These are phyloP conservation scores for Cutaneotrichosporon spelunceum DNA, from an alignment of 1,284 basidiomycete species.

Conservation along the genomic window DNA sequence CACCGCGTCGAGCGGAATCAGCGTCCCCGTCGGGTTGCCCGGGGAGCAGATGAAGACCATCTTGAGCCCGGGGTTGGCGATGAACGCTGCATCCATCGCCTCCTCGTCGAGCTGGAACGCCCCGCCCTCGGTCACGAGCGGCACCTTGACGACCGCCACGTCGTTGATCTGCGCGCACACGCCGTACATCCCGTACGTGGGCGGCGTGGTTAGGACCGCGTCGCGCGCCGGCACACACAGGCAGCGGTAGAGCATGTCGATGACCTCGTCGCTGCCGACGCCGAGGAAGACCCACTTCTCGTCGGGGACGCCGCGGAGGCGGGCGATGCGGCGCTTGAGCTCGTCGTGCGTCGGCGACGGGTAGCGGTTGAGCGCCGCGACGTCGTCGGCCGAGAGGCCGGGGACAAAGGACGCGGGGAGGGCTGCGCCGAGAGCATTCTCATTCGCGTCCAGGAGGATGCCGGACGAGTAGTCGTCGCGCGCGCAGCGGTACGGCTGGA, in stretches of 20 bases:
- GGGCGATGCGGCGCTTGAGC: constrained; percentile 74
- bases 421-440: constrained; percentile 88
- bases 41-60: constrained; percentile 94
- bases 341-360: constrained; percentile 56
- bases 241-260: constrained; percentile 89
- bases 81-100: constrained; percentile 66
- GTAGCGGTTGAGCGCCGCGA: constrained; percentile 51
- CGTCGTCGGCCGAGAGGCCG: constrained; percentile 33
- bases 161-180: constrained; percentile 97
- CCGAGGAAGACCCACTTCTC: constrained; percentile 83
- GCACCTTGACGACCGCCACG: constrained; percentile 75
- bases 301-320: constrained; percentile 64
- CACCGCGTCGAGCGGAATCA: constrained; percentile 71
- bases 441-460: constrained; percentile 96
- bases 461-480: constrained; percentile 92
- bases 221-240: constrained; percentile 78
- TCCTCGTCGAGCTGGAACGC: constrained; percentile 75
- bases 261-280: constrained; percentile 95
- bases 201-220: constrained; percentile 80
- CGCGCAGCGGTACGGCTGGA: constrained; percentile 93
- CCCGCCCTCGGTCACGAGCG: constrained; percentile 69
- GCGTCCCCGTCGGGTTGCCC: constrained; percentile 92
- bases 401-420: constrained; percentile 51
- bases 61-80: constrained; percentile 72
- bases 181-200: constrained; percentile 97